A percentile compares a stretch with the other conserved stretches of the same genome.
These are phyloP conservation scores for Escovopsis weberi DNA, from an alignment of 2,329 filamentous ascomycete species.

Conservation along the genomic window DNA sequence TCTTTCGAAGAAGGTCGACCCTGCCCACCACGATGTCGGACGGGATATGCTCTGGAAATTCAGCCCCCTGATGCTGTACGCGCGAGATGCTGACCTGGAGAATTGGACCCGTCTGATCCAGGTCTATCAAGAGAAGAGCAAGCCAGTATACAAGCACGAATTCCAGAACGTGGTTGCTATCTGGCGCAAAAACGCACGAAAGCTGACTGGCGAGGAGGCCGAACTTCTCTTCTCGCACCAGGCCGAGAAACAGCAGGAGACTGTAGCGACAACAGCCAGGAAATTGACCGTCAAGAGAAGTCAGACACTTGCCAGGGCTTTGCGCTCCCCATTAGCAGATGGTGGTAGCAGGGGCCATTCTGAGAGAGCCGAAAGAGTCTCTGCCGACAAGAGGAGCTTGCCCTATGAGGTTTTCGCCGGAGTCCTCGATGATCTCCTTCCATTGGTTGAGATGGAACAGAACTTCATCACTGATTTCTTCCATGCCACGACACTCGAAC, in stretches of 20 bases:
- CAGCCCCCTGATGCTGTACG: constrained; percentile 73
- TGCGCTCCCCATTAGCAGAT: constrained; percentile 55
- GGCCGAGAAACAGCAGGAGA: constrained; percentile 72
- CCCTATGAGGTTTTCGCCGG: constrained; percentile 72
- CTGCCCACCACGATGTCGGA: constrained; percentile 54
- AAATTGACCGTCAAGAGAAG: constrained; percentile 91
- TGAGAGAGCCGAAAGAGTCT: constrained; percentile 35
- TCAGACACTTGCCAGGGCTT: constrained; percentile 64
- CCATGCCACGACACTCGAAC: constrained; percentile 76
- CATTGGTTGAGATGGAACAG: constrained; percentile 80
- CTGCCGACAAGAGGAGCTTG: constrained; percentile 48
- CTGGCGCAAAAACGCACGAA: constrained; percentile 69
- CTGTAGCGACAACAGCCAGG: constrained; percentile 59
- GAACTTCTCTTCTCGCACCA: constrained; percentile 81
- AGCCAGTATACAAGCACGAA: constrained; percentile 65
- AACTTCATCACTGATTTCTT: constrained; percentile 97
- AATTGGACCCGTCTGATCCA: constrained; percentile 73
- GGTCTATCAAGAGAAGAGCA: constrained; percentile 65
- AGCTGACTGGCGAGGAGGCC: constrained; percentile 59
- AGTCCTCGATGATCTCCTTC: constrained; percentile 67
- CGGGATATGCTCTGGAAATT: constrained; percentile 74
- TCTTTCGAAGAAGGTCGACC: constrained; percentile 52
- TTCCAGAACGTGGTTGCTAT: constrained; percentile 62
- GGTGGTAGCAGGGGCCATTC: constrained; percentile 32
- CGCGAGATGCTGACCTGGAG: constrained; percentile 64